Evolutionary conservation across 805 yeast genomes (phyloP), one percentile per base, ranked within the genome.

Genomic region (Saturnispora ahearnii): DNA sequence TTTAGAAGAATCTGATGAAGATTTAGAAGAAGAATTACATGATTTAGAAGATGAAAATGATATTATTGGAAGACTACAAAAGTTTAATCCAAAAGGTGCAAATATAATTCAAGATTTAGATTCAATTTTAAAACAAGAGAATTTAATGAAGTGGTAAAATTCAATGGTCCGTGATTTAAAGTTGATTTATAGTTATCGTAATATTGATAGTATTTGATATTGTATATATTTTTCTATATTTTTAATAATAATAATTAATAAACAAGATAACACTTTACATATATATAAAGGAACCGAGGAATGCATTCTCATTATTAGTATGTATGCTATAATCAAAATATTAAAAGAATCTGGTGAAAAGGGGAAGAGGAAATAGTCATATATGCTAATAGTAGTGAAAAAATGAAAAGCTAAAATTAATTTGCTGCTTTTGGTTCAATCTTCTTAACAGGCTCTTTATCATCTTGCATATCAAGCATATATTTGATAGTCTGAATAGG

Each of bases 401-500:
- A 36, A 36, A 9, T 26, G 29, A 36, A 32, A 36, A 18, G 24
- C 26, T 3, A 18, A 36, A 12, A 15, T 36, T 10, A 36, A 5
- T 36, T 36, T 36, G 18, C 10, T 6, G 8, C 21, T 18, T 44
- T 44, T 10, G 46, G 28, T 41, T 29, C 31, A 11, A 18, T 7
- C 22, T 18, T n/a, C 24, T 49, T 48, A 10, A 43, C 41, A 11
- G 13, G 44, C 37, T 33, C 29, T 8, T 38, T 18, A 8, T 45
- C 31, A 9, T 56, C 54, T 11, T 55, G 49, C 22, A 88, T 87
- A 50, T 72, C 71, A 31, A 80, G 47, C 48, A 87, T 73, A 65
- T 87, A 84, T 51, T 74, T 67, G 46, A 80, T 49, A 24, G 82
- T 77, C 60, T 81, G 77, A n/a, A 61, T 51, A 9, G 79, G 61